Evolutionary conservation across 805 yeast genomes (phyloP).

Genomic region (Candida ponderosae): DNA sequence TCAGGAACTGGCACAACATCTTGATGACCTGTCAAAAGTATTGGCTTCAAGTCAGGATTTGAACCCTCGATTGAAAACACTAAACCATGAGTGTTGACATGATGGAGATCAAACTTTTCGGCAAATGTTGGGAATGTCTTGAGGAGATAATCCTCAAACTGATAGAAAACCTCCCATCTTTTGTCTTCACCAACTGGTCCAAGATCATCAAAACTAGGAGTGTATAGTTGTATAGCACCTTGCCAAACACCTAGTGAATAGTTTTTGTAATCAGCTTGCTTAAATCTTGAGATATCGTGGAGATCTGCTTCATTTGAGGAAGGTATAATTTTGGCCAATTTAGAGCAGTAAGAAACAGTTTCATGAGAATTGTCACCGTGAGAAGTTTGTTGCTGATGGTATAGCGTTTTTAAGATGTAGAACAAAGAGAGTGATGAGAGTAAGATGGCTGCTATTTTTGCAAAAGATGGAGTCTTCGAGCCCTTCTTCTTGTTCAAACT

Average conservation of each 20-base stretch:
- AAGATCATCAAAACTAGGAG: slow-evolving; percentile 2
- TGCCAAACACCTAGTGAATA: slow-evolving; percentile 1
- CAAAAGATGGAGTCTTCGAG: too few relatives aligned
- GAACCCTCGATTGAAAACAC: slow-evolving; percentile 50
- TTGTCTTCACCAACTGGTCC: slow-evolving; percentile 36
- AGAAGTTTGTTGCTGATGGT: too few relatives aligned
- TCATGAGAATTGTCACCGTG: too few relatives aligned
- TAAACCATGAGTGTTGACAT: slow-evolving; percentile 49
- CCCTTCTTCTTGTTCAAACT: too few relatives aligned
- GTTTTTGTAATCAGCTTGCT: background rate
- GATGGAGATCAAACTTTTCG: slow-evolving; percentile 32
- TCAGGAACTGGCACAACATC: slow-evolving; percentile 65
- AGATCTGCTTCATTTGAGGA: background rate
- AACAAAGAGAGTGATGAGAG: too few relatives aligned
- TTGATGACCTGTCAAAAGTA: slow-evolving; percentile 60
- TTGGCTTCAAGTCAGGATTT: slow-evolving; percentile 38
- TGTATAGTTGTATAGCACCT: background rate
- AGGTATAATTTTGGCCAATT: background rate
- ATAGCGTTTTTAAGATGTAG: too few relatives aligned
- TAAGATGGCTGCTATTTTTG: too few relatives aligned
- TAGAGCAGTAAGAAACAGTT: too few relatives aligned
- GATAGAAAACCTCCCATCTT: slow-evolving; percentile 33
- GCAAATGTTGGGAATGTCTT: slow-evolving; percentile 42
- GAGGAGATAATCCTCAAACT: slow-evolving; percentile 42
- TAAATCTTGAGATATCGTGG: background rate